A percentile compares a stretch with the other conserved stretches of the same genome.
These are phyloP conservation scores for Chlamydomonas eustigma DNA, from an alignment of 139 green algal species.

Conservation along the genomic window DNA sequence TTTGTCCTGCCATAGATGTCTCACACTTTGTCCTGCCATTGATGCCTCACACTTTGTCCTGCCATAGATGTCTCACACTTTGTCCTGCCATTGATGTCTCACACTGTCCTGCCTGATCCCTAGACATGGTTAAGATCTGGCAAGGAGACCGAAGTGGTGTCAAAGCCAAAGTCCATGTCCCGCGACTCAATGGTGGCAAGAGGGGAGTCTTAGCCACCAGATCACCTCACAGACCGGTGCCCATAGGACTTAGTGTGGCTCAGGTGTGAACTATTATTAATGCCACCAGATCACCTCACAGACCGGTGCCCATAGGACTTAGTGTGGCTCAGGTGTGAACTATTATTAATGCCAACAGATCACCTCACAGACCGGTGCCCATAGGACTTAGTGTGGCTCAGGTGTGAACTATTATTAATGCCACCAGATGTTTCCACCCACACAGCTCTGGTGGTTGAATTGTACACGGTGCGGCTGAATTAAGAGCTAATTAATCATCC, in stretches of 20 bases:
- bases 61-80: too few relatives aligned
- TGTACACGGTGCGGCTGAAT: too few relatives aligned
- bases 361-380: background rate
- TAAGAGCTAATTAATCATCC: too few relatives aligned
- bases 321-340: slow-evolving; percentile 34
- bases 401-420: background rate
- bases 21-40: too few relatives aligned
- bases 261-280: slow-evolving; percentile 60
- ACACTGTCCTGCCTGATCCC: too few relatives aligned
- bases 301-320: slow-evolving; percentile 74
- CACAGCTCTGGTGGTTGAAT: too few relatives aligned
- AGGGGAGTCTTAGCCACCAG: slow-evolving; percentile 85
- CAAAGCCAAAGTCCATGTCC: slow-evolving; percentile 47
- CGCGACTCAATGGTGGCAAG: slow-evolving; percentile 71
- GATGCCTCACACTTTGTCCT: too few relatives aligned
- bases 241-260: slow-evolving; percentile 80
- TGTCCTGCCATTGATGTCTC: background rate
- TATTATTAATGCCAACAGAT: background rate
- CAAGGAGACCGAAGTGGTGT: slow-evolving; percentile 1
- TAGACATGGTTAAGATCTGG: slow-evolving; percentile 10
- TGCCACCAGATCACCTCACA: slow-evolving; percentile 83
- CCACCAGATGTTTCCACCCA: background rate
- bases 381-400: background rate
- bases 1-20: too few relatives aligned
- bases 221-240: slow-evolving; percentile 73